Conservation (phyloP, 2,329 filamentous ascomycete species). For the Arthrobotrys iridis region DNA sequence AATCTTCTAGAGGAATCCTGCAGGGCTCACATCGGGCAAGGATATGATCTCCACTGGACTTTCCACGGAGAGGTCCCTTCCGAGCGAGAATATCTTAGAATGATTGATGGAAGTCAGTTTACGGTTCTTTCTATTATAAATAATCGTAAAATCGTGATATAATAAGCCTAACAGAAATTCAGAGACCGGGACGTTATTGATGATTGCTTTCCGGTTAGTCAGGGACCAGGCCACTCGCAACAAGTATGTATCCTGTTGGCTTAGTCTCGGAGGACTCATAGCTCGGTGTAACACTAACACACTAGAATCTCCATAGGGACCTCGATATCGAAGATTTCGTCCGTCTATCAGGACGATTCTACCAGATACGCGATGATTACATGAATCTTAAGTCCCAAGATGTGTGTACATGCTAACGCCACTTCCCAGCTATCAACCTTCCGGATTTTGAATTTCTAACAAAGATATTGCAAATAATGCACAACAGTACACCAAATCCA, state of each 20-base stretch:
- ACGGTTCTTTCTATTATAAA: no score
- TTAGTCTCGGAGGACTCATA: not conserved
- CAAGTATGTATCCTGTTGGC: not conserved
- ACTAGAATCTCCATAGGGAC: not conserved
- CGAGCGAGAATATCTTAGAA: constrained; percentile 2
- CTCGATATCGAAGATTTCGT: not conserved
- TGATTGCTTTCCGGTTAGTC: not conserved
- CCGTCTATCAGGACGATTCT: not conserved
- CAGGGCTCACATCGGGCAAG: constrained; percentile 8
- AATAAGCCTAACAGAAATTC: not conserved
- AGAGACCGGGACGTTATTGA: not conserved
- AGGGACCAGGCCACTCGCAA: not conserved
- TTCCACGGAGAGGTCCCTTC: constrained; percentile 10
- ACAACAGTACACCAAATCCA: not conserved
- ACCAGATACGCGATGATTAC: constrained; percentile 5
- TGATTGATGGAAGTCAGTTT: constrained; percentile 6
- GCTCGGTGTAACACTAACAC: not conserved
- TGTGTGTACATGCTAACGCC: not conserved
- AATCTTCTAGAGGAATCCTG: constrained; percentile 5
- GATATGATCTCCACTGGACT: constrained; percentile 21
- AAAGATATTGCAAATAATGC: no score
- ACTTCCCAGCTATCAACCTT: no score
- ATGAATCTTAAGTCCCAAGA: not conserved
- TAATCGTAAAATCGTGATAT: no score
- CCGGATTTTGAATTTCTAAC: no score